These are phyloP conservation scores for Plasmodium cynomolgi DNA, from an alignment of 169 alveolate genomes.

Conservation along the genomic window DNA sequence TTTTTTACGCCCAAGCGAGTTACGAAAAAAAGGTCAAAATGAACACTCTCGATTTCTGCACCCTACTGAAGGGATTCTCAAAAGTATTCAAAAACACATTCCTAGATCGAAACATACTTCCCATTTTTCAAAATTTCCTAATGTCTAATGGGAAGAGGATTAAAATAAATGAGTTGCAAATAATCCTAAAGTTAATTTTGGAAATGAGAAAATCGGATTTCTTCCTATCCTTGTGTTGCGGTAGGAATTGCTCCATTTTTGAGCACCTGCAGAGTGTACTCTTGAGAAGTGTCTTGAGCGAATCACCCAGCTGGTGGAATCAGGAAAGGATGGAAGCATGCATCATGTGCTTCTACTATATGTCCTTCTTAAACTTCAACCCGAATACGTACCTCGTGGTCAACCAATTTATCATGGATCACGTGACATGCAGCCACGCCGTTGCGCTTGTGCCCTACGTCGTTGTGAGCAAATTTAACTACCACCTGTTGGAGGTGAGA, in stretches of 20 bases:
- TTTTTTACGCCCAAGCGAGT: constrained; percentile 1
- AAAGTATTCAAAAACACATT: constrained; percentile 5
- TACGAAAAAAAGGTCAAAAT: constrained; percentile 5
- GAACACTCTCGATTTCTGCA: constrained; percentile 34
- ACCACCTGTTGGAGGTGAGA: constrained; percentile 11
- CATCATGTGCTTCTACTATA: constrained; percentile 53
- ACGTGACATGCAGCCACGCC: neutral
- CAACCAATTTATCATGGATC: constrained; percentile 10
- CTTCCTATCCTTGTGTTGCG: neutral
- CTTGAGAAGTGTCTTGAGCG: constrained; percentile 5
- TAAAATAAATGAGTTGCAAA: constrained; percentile 23
- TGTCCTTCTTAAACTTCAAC: constrained; percentile 39
- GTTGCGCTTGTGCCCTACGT: constrained; percentile 14
- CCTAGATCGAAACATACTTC: constrained; percentile 14
- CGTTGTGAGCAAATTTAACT: constrained; percentile 55
- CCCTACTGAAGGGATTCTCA: constrained; percentile 25
- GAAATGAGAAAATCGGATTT: constrained; percentile 17
- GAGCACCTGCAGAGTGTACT: constrained; percentile 13
- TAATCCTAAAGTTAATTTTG: constrained; percentile 8
- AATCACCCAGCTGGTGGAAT: neutral
- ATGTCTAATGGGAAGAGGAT: constrained; percentile 18
- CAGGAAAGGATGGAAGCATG: neutral
- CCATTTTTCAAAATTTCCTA: constrained; percentile 10
- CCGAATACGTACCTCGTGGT: neutral
- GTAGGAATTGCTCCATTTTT: neutral